These are phyloP conservation scores for Durio zibethinus DNA, from an alignment of 345 rosid genomes.

Conservation along the genomic window DNA sequence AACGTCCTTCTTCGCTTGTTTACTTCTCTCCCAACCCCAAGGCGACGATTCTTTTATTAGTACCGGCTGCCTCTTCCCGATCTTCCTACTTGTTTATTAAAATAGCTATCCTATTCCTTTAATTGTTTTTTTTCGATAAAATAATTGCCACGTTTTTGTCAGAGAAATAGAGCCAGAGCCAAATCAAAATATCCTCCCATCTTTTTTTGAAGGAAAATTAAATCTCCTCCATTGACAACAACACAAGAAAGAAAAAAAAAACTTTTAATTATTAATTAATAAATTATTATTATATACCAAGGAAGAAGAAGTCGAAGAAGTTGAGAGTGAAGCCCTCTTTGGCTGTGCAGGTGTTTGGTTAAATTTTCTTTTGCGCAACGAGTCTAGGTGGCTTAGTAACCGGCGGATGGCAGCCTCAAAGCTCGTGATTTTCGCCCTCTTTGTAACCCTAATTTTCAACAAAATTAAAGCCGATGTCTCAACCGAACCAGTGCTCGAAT, in stretches of 20 bases:
- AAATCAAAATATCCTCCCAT: too few relatives aligned
- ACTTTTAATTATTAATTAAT: too few relatives aligned
- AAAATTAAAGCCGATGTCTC: conserved; percentile 9
- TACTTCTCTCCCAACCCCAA: too few relatives aligned
- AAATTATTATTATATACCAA: neutral
- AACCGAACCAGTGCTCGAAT: neutral
- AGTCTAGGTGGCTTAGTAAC: neutral
- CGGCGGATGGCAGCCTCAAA: conserved; percentile 12
- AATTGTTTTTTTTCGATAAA: too few relatives aligned
- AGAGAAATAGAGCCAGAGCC: too few relatives aligned
- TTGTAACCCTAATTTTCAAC: conserved; percentile 9
- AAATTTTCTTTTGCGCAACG: neutral
- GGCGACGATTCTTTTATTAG: too few relatives aligned
- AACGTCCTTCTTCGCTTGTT: too few relatives aligned
- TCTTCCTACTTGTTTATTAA: too few relatives aligned
- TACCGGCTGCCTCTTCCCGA: too few relatives aligned
- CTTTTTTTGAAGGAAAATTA: too few relatives aligned
- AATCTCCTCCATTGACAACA: neutral
- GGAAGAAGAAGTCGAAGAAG: neutral
- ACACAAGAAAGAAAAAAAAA: neutral
- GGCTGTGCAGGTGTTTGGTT: neutral
- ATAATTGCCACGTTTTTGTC: too few relatives aligned
- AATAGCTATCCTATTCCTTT: too few relatives aligned
- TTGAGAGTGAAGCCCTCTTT: neutral
- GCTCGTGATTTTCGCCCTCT: conserved; percentile 11